phyloP scores from a whole-genome alignment of 1,284 basidiomycete genomes.

The Hortiboletus rubellus region DNA sequence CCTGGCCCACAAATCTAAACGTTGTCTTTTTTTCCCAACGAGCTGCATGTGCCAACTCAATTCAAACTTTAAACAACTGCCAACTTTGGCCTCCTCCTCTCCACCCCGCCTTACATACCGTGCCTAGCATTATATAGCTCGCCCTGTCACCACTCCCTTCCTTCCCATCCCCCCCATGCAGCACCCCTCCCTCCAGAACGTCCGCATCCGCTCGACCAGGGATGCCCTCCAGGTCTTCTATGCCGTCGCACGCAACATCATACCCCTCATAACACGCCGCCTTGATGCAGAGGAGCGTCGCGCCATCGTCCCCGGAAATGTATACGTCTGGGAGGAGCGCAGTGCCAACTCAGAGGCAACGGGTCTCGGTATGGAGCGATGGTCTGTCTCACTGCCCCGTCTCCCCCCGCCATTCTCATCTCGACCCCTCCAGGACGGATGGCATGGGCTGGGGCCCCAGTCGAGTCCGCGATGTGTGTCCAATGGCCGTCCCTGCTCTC shows the following conservation, averaged over 20 bases:
- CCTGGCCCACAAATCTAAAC: slow-evolving; percentile 16
- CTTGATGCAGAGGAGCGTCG: slow-evolving; percentile 75
- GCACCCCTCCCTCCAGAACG: slow-evolving; percentile 68
- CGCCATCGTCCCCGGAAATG: slow-evolving; percentile 66
- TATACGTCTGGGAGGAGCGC: slow-evolving; percentile 85
- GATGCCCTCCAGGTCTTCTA: slow-evolving; percentile 79
- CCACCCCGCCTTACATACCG: slow-evolving; percentile 17
- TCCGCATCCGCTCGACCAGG: slow-evolving; percentile 72
- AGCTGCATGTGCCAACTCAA: slow-evolving; percentile 37
- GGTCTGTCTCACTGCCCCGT: slow-evolving; percentile 44
- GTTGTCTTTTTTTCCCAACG: slow-evolving; percentile 14
- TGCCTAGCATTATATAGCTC: slow-evolving; percentile 31
- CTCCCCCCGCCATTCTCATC: background rate
- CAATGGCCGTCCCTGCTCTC: background rate
- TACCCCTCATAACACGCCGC: slow-evolving; percentile 74
- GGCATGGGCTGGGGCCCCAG: slow-evolving; percentile 82
- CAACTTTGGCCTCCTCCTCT: slow-evolving; percentile 20
- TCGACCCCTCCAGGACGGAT: slow-evolving; percentile 59
- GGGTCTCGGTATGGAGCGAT: slow-evolving; percentile 78
- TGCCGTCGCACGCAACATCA: slow-evolving; percentile 63
- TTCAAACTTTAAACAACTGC: slow-evolving; percentile 40
- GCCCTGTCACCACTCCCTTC: background rate
- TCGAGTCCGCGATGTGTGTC: slow-evolving; percentile 69
- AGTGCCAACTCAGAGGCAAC: slow-evolving; percentile 74
- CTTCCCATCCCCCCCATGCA: slow-evolving; percentile 47